Evolutionary conservation across 108 stramenopile genomes (phyloP), one percentile per base, ranked within the genome.

Genomic region (Craspedostauros australis): DNA sequence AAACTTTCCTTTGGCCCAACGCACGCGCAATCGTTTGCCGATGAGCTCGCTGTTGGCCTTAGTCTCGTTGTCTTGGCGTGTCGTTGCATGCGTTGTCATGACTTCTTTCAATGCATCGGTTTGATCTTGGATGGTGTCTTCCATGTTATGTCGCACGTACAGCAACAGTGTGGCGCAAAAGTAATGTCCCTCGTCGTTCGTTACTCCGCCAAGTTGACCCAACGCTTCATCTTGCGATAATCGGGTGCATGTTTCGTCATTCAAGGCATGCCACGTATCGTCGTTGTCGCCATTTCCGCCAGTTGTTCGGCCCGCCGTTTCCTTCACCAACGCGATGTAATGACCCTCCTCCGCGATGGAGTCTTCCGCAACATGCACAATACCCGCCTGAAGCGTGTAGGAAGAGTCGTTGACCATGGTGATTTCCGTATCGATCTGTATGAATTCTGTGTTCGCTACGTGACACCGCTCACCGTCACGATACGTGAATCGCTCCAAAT

Each of bases 1-100:
- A 28, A 46, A 66, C 25, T 61, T 73, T 37, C 68, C 72, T 38
- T 70, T 66, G 37, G 77, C 55, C 77, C 77, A 79, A 32, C 37
- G 18, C 4, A 79, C 30, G 4, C 39, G 44, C 4, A 79, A 39
- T 15, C 72, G 37, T 12, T 47, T 56, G 14, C 77, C 77, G 21
- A 77, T 45, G 7, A 68, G 31, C 32, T 26, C 32, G n/a, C 50
- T 30, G 9, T 54, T 38, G 39, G 29, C 20, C 14, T 50, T 8
- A 22, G 26, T 4, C 23, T 12, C 11, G 29, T 5, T 54, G 14
- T 21, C 27, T 11, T 45, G 26, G 2, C 27, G 36, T 22, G 18
- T 41, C 9, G 53, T 21, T 54, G 41, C 18, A 23, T 5, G 39
- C 9, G 21, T 46, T 3, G 39, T 5, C 46, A 21, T 11, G 2